phyloP scores from a whole-genome alignment of 192 early-diverging fungal genomes.

The Backusella parvicylindrica region DNA sequence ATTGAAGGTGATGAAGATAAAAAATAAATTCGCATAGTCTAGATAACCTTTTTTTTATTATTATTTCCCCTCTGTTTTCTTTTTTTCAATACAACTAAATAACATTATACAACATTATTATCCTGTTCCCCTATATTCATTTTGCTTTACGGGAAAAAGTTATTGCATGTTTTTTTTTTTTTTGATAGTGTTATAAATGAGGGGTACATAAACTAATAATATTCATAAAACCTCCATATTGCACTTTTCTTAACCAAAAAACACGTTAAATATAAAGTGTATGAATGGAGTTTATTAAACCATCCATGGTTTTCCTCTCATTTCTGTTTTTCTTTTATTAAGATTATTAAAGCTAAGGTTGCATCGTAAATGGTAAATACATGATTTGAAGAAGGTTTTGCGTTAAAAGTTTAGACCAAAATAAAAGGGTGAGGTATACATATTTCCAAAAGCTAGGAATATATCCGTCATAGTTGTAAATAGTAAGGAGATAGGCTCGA shows the following conservation, averaged over 20 bases:
- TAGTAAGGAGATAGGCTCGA: neutral
- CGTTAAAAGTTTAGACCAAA: neutral
- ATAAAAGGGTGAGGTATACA: neutral
- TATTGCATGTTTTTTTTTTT: neutral
- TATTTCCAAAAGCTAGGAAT: neutral
- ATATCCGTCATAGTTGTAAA: neutral
- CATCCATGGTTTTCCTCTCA: neutral
- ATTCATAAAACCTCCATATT: neutral
- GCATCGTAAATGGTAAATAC: neutral
- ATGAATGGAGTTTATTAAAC: neutral
- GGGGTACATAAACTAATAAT: neutral
- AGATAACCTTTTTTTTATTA: neutral
- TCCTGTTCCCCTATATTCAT: neutral
- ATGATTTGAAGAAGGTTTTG: neutral
- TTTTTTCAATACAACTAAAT: neutral
- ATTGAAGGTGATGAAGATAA: constrained; percentile 9
- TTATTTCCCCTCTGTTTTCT: neutral
- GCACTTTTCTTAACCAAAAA: neutral
- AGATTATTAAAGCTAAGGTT: neutral
- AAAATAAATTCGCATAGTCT: neutral
- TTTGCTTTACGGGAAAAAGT: neutral
- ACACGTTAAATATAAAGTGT: neutral
- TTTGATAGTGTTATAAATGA: neutral
- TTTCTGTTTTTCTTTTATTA: neutral
- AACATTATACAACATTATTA: neutral